Conservation (phyloP, 139 green algal genomes). For the Volvox africanus region DNA sequence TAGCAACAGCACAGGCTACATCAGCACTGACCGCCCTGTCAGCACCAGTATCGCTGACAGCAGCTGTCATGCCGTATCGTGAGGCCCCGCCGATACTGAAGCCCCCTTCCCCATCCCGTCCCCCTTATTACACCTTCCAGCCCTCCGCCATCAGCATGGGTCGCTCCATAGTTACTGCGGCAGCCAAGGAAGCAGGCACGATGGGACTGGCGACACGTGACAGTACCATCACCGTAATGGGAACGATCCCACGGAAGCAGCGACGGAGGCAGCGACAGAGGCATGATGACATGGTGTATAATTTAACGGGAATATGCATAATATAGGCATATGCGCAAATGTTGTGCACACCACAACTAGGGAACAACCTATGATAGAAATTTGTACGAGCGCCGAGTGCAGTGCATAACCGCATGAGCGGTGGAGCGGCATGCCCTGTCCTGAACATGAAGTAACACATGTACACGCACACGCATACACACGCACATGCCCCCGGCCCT, state of each 20-base stretch:
- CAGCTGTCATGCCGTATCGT: no score
- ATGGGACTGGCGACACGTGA: no score
- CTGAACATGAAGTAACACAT: no score
- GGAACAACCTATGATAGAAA: no score
- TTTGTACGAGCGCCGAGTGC: no score
- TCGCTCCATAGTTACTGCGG: constrained; percentile 24
- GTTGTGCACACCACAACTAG: neutral
- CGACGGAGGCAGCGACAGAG: neutral
- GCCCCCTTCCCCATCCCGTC: no score
- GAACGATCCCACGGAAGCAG: neutral
- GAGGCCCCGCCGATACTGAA: no score
- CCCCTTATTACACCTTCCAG: constrained; percentile 18
- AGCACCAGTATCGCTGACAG: no score
- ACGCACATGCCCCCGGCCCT: neutral
- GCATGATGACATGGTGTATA: neutral
- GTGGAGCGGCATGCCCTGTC: no score
- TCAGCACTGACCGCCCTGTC: no score
- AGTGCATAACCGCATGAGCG: neutral
- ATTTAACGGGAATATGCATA: neutral
- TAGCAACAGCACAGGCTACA: no score
- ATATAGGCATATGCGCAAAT: neutral
- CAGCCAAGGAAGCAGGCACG: neutral
- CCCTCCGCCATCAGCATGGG: constrained; percentile 8
- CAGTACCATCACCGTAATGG: neutral
- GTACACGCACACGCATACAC: neutral